Evolutionary conservation across 257 asterid genomes (phyloP).

Genomic region (Fraxinus cuspidata): DNA sequence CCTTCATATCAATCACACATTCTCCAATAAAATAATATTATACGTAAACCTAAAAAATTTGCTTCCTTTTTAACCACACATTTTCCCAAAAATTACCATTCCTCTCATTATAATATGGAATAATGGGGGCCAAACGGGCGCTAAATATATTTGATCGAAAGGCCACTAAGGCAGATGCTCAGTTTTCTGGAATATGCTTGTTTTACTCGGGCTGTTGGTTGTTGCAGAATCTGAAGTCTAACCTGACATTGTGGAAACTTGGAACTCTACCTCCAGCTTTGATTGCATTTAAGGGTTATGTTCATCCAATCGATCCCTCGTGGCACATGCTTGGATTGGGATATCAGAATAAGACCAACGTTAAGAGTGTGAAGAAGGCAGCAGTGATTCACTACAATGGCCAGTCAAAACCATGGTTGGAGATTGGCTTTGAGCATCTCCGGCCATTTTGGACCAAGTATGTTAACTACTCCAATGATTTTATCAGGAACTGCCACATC

Average conservation of each 20-base stretch:
- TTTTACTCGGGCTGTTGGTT: slow-evolving; percentile 16
- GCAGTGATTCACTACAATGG: slow-evolving; percentile 99
- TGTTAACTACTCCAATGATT: slow-evolving; percentile 86
- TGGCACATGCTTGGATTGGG: slow-evolving; percentile 99
- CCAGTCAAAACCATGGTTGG: slow-evolving; percentile 96
- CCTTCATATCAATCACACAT: too few species aligned
- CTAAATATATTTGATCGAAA: neutral
- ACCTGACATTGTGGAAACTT: slow-evolving; percentile 92
- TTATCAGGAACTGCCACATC: slow-evolving; percentile 87
- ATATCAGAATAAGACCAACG: slow-evolving; percentile 77
- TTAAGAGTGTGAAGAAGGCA: slow-evolving; percentile 75
- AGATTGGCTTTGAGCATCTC: slow-evolving; percentile 97
- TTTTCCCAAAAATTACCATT: too few species aligned
- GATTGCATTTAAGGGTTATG: slow-evolving; percentile 87
- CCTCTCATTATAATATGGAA: too few species aligned
- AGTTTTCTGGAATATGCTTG: neutral
- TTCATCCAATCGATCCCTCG: slow-evolving; percentile 84
- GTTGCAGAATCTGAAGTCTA: slow-evolving; percentile 91
- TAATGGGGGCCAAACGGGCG: too few species aligned
- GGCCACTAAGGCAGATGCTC: neutral
- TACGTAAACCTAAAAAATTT: too few species aligned
- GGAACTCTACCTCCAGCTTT: slow-evolving; percentile 99
- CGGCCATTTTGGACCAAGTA: slow-evolving; percentile 98
- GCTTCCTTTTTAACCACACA: too few species aligned
- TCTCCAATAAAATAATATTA: too few species aligned